phyloP scores from a whole-genome alignment of 768 basidiomycete genomes.

The Russula foetens region DNA sequence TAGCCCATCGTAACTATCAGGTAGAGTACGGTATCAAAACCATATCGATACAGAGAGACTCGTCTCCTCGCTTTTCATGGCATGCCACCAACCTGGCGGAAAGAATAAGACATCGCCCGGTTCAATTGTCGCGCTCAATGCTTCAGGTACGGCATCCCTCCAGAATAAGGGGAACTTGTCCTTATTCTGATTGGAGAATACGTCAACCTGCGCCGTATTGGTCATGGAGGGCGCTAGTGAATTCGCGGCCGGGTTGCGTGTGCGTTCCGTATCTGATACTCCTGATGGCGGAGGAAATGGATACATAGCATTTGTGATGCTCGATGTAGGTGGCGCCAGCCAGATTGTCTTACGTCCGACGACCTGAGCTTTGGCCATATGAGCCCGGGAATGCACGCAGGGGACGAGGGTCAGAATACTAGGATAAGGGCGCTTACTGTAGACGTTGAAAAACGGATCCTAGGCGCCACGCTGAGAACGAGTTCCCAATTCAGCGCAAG shows the following conservation, averaged over 20 bases:
- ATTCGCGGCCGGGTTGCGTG: slow-evolving; percentile 34
- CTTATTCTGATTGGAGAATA: slow-evolving; percentile 41
- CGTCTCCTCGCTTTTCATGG: slow-evolving; percentile 72
- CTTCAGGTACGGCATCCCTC: slow-evolving; percentile 45
- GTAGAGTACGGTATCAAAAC: slow-evolving; percentile 44
- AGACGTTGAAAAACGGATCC: slow-evolving; percentile 94
- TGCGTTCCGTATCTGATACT: slow-evolving; percentile 1
- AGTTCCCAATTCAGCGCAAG: not conserved
- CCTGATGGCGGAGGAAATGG: slow-evolving; percentile 31
- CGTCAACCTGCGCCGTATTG: slow-evolving; percentile 81
- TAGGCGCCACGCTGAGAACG: slow-evolving; percentile 26
- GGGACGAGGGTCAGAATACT: not conserved
- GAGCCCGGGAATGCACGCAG: not conserved
- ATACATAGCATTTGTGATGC: slow-evolving; percentile 49
- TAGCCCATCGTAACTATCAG: not conserved
- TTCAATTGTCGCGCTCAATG: slow-evolving; percentile 53
- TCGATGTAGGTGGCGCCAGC: slow-evolving; percentile 64
- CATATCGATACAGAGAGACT: slow-evolving; percentile 90
- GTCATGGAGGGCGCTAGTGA: slow-evolving; percentile 42
- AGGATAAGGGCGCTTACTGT: slow-evolving; percentile 42
- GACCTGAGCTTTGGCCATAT: slow-evolving; percentile 60
- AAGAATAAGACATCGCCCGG: slow-evolving; percentile 87
- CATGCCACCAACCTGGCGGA: slow-evolving; percentile 94
- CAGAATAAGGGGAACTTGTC: slow-evolving; percentile 44
- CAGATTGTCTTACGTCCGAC: slow-evolving; percentile 87